phyloP scores from a whole-genome alignment of 345 rosid species.

The thale cress (Arabidopsis thaliana) region TAIR10.1 NC_003070.9:22510501-22511000 shows the following conservation, averaged over 20 bases:
- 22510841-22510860: constrained; percentile 6
- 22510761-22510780: constrained; percentile 72
- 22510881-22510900: not conserved
- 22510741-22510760: constrained; percentile 89
- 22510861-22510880: not conserved
- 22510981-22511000: constrained; percentile 84
- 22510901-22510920: constrained; percentile 56
- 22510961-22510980: constrained; percentile 66
- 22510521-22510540: constrained; percentile 55
- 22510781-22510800: constrained; percentile 71
- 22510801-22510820: constrained; percentile 60
- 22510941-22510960: constrained; percentile 78
- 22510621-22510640: constrained; percentile 49
- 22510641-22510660: constrained; percentile 47
- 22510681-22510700: constrained; percentile 65
- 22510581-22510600: not conserved
- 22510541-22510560: constrained; percentile 2
- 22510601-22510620: constrained; percentile 43
- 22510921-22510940: constrained; percentile 81
- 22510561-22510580: not conserved
- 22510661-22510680: constrained; percentile 60
- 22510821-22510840: not conserved
- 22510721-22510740: constrained; percentile 81
- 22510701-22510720: constrained; percentile 58
- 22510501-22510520: constrained; percentile 45